phyloP scores from a whole-genome alignment of 2,329 filamentous ascomycete genomes.

The Atkinsonella texensis region DNA sequence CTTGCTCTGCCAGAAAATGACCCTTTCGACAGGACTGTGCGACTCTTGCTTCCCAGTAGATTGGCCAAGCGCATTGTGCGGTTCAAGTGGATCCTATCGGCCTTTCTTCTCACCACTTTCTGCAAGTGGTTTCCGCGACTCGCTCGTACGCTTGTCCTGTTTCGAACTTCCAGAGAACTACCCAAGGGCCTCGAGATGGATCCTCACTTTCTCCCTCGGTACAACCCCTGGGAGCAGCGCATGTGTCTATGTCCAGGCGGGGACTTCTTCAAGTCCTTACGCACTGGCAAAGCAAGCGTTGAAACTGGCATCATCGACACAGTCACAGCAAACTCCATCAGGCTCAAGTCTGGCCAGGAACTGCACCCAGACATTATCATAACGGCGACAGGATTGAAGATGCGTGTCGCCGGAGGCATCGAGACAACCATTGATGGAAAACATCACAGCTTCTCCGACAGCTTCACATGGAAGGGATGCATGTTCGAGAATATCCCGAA shows the following conservation, averaged over 20 bases:
- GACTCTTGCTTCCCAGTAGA: conserved; percentile 31
- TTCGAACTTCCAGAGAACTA: conserved; percentile 32
- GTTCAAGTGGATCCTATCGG: conserved; percentile 31
- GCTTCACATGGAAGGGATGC: conserved; percentile 46
- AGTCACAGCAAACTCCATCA: conserved; percentile 32
- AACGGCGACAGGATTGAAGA: conserved; percentile 51
- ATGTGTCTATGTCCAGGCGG: conserved; percentile 50
- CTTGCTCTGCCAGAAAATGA: conserved; percentile 30
- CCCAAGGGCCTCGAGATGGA: conserved; percentile 39
- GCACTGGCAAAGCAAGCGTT: conserved; percentile 25
- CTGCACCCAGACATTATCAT: conserved; percentile 52
- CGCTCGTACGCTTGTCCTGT: conserved; percentile 34
- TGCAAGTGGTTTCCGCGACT: conserved; percentile 31
- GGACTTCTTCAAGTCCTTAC: conserved; percentile 37
- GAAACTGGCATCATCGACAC: conserved; percentile 36
- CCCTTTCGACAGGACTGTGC: conserved; percentile 21
- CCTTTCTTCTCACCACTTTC: conserved; percentile 29
- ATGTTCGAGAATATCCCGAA: conserved; percentile 56
- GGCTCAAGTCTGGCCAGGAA: conserved; percentile 29
- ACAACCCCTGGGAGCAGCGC: conserved; percentile 59
- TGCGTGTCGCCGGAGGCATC: conserved; percentile 41
- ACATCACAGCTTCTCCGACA: conserved; percentile 29
- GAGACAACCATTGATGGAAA: conserved; percentile 38
- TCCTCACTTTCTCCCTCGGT: conserved; percentile 48
- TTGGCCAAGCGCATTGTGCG: conserved; percentile 34